Conservation (phyloP, 805 yeast genomes). For the Candida maesae region DNA sequence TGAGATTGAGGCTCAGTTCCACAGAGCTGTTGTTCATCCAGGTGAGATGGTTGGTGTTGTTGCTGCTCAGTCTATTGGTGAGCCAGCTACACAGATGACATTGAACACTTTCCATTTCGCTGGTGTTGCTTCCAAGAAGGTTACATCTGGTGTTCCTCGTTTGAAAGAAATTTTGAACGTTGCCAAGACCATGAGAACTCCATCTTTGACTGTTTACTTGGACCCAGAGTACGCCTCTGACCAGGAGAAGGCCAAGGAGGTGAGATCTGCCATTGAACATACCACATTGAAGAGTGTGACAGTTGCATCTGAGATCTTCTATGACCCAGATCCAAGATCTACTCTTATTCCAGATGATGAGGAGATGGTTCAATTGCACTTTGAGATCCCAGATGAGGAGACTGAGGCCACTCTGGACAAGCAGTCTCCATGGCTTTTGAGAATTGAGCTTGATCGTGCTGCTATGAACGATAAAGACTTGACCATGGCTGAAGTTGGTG, state of each 20-base stretch:
- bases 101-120: constrained; percentile 97
- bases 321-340: constrained; percentile 96
- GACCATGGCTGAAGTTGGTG: constrained; percentile 98
- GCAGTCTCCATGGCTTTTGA: constrained; percentile 97
- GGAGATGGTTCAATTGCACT: constrained; percentile 95
- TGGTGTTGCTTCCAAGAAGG: constrained; percentile 95
- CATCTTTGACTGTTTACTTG: constrained; percentile 94
- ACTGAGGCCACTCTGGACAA: constrained; percentile 90
- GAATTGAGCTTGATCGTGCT: constrained; percentile 96
- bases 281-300: constrained; percentile 93
- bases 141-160: constrained; percentile 96
- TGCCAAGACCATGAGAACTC: constrained; percentile 98
- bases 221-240: constrained; percentile 77
- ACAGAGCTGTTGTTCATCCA: constrained; percentile 86
- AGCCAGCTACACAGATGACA: constrained; percentile 98
- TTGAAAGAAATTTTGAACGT: constrained; percentile 96
- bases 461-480: constrained; percentile 97
- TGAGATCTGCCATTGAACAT: constrained; percentile 96
- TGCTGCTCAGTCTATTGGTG: constrained; percentile 98
- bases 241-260: constrained; percentile 89
- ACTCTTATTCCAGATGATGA: constrained; percentile 97
- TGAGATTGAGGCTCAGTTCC: constrained; percentile 90
- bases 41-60: constrained; percentile 99
- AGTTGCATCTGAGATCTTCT: constrained; percentile 94
- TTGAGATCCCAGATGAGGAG: constrained; percentile 96